These are phyloP conservation scores for Monosporascus ibericus DNA, from an alignment of 2,329 filamentous ascomycete species.

Conservation along the genomic window DNA sequence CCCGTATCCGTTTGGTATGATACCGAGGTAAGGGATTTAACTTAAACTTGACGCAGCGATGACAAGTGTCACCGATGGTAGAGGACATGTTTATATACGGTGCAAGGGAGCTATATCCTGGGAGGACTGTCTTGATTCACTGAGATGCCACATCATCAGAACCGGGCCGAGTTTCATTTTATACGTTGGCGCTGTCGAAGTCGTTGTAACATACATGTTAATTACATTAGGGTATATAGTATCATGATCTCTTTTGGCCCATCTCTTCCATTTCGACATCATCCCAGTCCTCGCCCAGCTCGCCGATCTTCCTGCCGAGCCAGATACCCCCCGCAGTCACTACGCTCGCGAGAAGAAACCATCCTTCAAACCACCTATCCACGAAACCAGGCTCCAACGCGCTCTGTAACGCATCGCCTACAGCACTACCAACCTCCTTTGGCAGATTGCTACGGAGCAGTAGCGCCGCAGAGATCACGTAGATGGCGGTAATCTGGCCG, in stretches of 20 bases:
- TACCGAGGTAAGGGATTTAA: no score
- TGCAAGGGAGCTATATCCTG: no score
- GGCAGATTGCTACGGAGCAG: conserved; percentile 75
- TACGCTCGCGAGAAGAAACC: conserved; percentile 67
- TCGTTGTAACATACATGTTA: conserved; percentile 1
- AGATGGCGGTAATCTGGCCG: conserved; percentile 75
- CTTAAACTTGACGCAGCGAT: no score
- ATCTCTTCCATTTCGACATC: conserved; percentile 61
- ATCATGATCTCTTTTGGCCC: conserved; percentile 61
- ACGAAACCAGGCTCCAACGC: conserved; percentile 68
- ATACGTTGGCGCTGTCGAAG: neutral
- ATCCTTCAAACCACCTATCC: conserved; percentile 81
- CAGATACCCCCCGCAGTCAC: conserved; percentile 67
- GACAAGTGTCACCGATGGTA: no score
- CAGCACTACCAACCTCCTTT: conserved; percentile 67
- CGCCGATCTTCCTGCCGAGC: conserved; percentile 57
- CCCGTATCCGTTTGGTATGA: no score
- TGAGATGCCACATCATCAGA: no score
- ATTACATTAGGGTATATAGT: conserved; percentile 7
- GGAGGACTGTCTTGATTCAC: no score
- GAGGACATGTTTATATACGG: no score
- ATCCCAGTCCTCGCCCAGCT: conserved; percentile 51
- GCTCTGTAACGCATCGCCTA: conserved; percentile 70
- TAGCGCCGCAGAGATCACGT: conserved; percentile 75
- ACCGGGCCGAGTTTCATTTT: neutral